Conservation (phyloP, 495 filamentous ascomycete species). For the Tuber indicum region DNA sequence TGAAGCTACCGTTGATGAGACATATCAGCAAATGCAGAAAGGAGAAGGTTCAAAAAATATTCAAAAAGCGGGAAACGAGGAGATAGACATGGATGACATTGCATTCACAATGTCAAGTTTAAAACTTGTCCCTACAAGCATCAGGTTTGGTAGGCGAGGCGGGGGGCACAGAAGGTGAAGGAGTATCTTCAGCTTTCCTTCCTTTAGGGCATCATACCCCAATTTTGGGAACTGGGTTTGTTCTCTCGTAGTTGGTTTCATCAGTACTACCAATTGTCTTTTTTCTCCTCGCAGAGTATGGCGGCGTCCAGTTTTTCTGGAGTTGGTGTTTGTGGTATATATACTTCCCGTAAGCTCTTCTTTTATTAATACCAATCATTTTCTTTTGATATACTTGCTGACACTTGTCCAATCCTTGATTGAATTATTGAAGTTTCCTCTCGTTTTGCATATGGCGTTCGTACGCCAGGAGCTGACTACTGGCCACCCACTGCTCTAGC, state of each 20-base stretch:
- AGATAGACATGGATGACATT: constrained; percentile 64
- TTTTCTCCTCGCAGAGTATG: not conserved
- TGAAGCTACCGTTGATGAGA: not conserved
- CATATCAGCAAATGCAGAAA: constrained; percentile 14
- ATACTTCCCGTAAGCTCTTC: constrained; percentile 2
- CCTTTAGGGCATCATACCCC: not conserved
- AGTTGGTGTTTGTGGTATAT: not conserved
- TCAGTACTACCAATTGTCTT: not conserved
- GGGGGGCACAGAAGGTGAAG: constrained; percentile 33
- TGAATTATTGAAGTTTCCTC: not conserved
- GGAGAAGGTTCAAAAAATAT: constrained; percentile 5
- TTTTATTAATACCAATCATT: not conserved
- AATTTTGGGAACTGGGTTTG: constrained; percentile 1
- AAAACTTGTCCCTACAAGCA: constrained; percentile 71
- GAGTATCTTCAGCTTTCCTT: not conserved
- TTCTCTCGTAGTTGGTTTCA: not conserved
- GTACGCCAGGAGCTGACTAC: not conserved
- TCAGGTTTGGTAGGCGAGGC: constrained; percentile 61
- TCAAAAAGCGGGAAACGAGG: constrained; percentile 40
- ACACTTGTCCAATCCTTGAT: not conserved
- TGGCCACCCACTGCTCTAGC: not conserved
- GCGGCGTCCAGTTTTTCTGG: not conserved
- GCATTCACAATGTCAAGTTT: constrained; percentile 75
- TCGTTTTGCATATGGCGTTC: not conserved
- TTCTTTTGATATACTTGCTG: not conserved